Evolutionary conservation across 306 rosid species (phyloP).

Genomic region (Datisca glomerata): DNA sequence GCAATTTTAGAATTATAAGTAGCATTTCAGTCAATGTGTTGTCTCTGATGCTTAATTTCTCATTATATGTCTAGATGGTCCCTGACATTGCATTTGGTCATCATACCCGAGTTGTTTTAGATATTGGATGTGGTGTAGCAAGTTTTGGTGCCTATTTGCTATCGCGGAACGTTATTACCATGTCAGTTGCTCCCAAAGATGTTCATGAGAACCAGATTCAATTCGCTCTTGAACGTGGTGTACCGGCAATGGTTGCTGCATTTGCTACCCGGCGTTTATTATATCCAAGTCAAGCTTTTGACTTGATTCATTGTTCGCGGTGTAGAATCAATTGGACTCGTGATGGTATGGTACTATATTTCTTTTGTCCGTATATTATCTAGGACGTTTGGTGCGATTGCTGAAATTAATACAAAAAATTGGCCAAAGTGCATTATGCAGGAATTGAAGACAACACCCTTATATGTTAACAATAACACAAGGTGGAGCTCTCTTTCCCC

Average conservation of each 20-base stretch:
- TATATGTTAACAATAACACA: no score
- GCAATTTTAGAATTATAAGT: no score
- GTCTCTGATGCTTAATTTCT: constrained; percentile 19
- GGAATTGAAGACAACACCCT: no score
- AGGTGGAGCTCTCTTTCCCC: no score
- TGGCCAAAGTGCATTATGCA: no score
- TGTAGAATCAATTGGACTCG: constrained; percentile 95
- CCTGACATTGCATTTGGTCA: constrained; percentile 82
- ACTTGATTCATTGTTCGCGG: constrained; percentile 86
- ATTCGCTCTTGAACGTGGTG: constrained; percentile 97
- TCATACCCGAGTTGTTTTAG: constrained; percentile 67
- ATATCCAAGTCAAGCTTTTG: constrained; percentile 93
- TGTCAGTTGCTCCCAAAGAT: constrained; percentile 96
- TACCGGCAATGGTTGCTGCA: constrained; percentile 91
- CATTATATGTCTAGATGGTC: constrained; percentile 37
- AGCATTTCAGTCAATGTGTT: no score
- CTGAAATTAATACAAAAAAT: no score
- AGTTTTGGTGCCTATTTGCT: constrained; percentile 88
- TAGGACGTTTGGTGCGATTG: no score
- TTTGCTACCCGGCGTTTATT: constrained; percentile 75
- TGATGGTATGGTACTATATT: constrained; percentile 41
- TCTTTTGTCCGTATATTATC: background rate
- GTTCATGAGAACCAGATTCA: constrained; percentile 97
- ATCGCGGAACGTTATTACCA: constrained; percentile 59
- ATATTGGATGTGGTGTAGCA: constrained; percentile 95